Percentiles rank a stretch among this genome's conserved stretches.
Evolutionary conservation across 2,329 filamentous ascomycete genomes (phyloP).

Genomic region (Neofusicoccum laricinum): DNA sequence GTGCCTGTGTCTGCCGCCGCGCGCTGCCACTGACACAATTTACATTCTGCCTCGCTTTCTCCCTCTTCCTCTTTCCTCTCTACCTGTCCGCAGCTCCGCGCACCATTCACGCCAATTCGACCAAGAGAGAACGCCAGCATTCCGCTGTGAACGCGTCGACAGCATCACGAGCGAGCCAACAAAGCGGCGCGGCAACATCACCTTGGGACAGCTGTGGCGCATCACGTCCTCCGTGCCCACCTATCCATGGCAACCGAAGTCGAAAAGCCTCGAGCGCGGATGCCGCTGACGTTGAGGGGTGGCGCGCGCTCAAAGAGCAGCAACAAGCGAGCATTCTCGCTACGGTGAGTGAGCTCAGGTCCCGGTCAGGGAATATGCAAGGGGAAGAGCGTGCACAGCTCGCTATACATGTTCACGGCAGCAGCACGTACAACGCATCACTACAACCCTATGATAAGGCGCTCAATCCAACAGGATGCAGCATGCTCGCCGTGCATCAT

Average conservation of each 20-base stretch:
- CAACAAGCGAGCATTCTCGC: constrained; percentile 11
- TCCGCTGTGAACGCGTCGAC: neutral
- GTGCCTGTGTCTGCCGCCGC: neutral
- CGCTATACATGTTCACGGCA: neutral
- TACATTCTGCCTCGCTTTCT: constrained; percentile 1
- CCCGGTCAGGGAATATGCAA: neutral
- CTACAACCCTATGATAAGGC: neutral
- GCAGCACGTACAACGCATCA: neutral
- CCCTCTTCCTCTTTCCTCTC: neutral
- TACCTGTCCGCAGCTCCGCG: no score
- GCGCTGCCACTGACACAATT: neutral
- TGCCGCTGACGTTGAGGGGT: constrained; percentile 4
- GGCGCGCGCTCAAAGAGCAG: constrained; percentile 3
- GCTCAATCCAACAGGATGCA: neutral
- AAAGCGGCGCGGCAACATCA: neutral
- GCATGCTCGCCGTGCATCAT: neutral
- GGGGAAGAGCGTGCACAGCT: neutral
- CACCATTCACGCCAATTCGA: neutral
- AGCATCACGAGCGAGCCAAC: no score
- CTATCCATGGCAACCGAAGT: constrained; percentile 9
- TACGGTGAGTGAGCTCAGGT: constrained; percentile 13
- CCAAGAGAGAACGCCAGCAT: neutral
- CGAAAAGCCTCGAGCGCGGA: constrained; percentile 3
- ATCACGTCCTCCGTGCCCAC: neutral
- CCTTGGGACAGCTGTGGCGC: neutral